Conservation (phyloP, 441 rosid species). For the Pelargonium fulgidum region DNA sequence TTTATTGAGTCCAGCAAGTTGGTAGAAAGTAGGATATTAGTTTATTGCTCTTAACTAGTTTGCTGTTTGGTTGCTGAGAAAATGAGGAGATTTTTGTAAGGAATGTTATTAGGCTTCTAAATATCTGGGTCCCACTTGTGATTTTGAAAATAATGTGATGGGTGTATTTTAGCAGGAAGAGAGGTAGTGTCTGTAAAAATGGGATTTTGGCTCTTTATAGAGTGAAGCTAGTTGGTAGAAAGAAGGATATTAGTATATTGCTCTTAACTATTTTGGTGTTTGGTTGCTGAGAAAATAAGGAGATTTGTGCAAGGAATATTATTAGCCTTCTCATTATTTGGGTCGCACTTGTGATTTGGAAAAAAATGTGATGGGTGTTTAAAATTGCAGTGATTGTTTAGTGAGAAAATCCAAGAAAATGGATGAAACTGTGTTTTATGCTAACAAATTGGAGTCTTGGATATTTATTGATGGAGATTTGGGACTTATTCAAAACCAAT, state of each 20-base stretch:
- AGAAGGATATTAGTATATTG: neutral
- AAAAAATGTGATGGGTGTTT: too few species aligned
- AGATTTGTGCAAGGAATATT: too few species aligned
- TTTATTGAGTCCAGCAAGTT: too few species aligned
- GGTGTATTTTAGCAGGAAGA: too few species aligned
- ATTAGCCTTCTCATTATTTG: neutral
- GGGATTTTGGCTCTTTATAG: too few species aligned
- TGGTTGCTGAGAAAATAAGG: constrained; percentile 6
- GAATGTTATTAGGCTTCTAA: too few species aligned
- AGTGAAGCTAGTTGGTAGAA: too few species aligned
- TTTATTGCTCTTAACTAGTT: neutral
- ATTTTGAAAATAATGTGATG: too few species aligned
- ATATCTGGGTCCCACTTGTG: neutral
- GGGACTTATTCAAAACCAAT: neutral
- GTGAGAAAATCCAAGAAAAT: neutral
- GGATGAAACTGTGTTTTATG: neutral
- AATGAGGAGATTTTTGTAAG: neutral
- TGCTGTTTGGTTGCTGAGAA: constrained; percentile 11
- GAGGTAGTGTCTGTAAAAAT: too few species aligned
- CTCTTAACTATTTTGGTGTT: neutral
- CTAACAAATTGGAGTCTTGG: neutral
- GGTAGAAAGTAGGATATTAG: too few species aligned
- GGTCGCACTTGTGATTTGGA: neutral
- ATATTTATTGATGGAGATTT: neutral
- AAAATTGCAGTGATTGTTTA: neutral